Conservation (phyloP, 345 rosid species). For the Salix koriyanagi region DNA sequence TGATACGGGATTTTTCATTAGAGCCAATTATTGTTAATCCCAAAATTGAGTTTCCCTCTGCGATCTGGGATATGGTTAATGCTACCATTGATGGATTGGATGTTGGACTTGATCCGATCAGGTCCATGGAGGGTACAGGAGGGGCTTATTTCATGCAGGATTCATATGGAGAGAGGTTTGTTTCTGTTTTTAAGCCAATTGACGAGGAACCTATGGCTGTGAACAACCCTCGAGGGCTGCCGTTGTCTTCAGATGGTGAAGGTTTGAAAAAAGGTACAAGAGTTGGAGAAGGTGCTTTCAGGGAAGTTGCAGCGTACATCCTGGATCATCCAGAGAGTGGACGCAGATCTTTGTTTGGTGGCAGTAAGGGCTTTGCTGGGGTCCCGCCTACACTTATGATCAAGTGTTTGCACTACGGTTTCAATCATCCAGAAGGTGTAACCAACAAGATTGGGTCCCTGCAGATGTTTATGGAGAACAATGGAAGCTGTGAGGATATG, state of each 20-base stretch:
- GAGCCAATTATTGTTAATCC: conserved; percentile 36
- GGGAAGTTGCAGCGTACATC: conserved; percentile 47
- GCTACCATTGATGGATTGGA: conserved; percentile 35
- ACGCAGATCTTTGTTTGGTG: conserved; percentile 14
- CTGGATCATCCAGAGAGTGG: conserved; percentile 42
- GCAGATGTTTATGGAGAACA: conserved; percentile 38
- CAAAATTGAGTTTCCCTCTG: conserved; percentile 25
- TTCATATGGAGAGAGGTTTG: conserved; percentile 27
- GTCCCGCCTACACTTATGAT: conserved; percentile 38
- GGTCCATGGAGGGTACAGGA: conserved; percentile 44
- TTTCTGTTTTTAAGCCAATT: conserved; percentile 48
- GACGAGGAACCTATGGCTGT: conserved; percentile 48
- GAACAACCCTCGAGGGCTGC: conserved; percentile 39
- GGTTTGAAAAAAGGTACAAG: conserved; percentile 43
- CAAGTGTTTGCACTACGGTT: conserved; percentile 34
- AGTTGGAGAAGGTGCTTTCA: conserved; percentile 47
- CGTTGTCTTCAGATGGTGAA: conserved; percentile 36
- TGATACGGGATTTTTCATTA: conserved; percentile 12
- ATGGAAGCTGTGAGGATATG: conserved; percentile 47
- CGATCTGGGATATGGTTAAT: conserved; percentile 31
- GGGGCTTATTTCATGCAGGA: conserved; percentile 49
- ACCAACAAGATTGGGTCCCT: conserved; percentile 38
- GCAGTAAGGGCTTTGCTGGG: conserved; percentile 37
- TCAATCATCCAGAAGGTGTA: conserved; percentile 28
- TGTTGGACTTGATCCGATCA: conserved; percentile 29